Evolutionary conservation across 345 rosid genomes (phyloP), one percentile per base, ranked within the genome.

Genomic region (Lepidium didymum): DNA sequence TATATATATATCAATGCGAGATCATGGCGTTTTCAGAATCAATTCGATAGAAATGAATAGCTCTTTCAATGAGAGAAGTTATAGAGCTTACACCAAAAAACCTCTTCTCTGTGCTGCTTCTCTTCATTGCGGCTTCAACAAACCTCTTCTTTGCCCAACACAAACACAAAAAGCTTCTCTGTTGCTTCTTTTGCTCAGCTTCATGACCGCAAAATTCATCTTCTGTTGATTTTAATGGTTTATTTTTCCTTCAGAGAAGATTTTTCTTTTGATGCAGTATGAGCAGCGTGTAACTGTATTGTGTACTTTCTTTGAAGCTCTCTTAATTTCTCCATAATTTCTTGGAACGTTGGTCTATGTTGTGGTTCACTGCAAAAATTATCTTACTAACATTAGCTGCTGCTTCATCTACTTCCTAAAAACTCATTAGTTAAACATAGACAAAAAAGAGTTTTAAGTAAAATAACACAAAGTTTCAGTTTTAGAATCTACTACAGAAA

Each of bases 311-410:
- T 87, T 70, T 88, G 97, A 61, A 90, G 74, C 79, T 88, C 97
- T 78, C 87, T 82, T 50, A 88, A 85, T 78, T 62, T 90, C 50
- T 90, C 90, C 78, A 93, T 73, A 8, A 93, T 75, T 75, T 88
- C 96, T 80, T 86, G 97, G 87, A 93, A 87, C 2, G 89, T 54
- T n/a, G 98, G 96, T 36, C 97, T 86, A 57, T 68, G 2, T 56
- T 79, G 81, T 11, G 92, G 84, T 81, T 93, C 97, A 38, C 98
- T 93, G 91, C 68, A 65, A 23, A 65, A 10, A 11, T 2, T 7
- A 44, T 25, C 47, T 51, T 16, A 73, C 62, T 65, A 18, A 23
- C 62, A 8, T 73, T 65, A 72, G 66, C 52, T 56, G n/a, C 45
- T 33, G 15, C 46, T 56, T 18, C 37, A 10, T 56, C 13, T 23